These are phyloP conservation scores for Wickerhamia fluorescens DNA, from an alignment of 805 yeast genomes.

Conservation along the genomic window DNA sequence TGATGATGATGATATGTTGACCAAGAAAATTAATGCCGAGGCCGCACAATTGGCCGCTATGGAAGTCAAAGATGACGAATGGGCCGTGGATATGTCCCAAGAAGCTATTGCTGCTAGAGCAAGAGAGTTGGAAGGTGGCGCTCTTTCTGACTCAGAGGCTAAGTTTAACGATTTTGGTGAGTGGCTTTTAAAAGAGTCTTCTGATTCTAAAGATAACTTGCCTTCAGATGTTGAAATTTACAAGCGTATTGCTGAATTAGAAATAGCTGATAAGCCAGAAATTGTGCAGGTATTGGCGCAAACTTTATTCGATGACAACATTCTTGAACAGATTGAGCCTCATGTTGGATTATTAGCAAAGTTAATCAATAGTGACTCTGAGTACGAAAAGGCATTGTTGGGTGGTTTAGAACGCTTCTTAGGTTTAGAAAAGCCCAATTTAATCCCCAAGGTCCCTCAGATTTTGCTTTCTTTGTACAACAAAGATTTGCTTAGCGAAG, in stretches of 20 bases:
- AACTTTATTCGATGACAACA: constrained; percentile 72
- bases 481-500: constrained; percentile 79
- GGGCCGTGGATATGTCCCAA: constrained; percentile 96
- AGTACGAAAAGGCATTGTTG: constrained; percentile 79
- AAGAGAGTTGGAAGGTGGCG: constrained; percentile 67
- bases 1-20: constrained; percentile 66
- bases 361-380: constrained; percentile 51
- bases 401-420: constrained; percentile 95
- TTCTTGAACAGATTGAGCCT: constrained; percentile 60
- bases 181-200: constrained; percentile 60
- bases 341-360: constrained; percentile 83
- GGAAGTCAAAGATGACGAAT: constrained; percentile 80
- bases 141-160: constrained; percentile 39
- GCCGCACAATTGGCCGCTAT: constrained; percentile 59
- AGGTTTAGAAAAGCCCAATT: constrained; percentile 67
- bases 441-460: constrained; percentile 71
- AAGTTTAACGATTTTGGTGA: constrained; percentile 77
- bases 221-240: constrained; percentile 87
- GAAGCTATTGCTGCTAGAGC: constrained; percentile 95
- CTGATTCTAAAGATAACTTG: constrained; percentile 50
- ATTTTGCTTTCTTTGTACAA: constrained; percentile 77
- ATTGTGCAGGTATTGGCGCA: constrained; percentile 91
- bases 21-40: constrained; percentile 76
- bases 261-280: constrained; percentile 61
- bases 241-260: constrained; percentile 79